Evolutionary conservation across 1,284 basidiomycete genomes (phyloP).

Genomic region (Exobasidium cylindrosporum): DNA sequence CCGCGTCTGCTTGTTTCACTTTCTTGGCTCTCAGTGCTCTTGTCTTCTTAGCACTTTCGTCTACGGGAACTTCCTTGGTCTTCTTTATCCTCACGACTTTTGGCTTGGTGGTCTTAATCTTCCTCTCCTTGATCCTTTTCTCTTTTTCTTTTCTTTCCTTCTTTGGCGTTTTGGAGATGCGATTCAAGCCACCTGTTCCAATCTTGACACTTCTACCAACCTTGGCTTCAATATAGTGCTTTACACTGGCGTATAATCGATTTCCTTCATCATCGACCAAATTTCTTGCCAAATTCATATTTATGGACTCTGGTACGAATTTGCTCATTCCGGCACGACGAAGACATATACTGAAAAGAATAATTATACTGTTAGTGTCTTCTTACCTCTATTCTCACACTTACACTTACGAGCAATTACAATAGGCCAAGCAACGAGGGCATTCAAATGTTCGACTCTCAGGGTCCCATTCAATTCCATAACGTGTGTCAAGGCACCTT

Average conservation of each 20-base stretch:
- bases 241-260: background rate
- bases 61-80: background rate
- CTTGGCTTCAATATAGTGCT: background rate
- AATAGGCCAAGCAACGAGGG: constrained; percentile 29
- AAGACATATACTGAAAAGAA: background rate
- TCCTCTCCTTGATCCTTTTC: background rate
- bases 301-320: background rate
- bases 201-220: background rate
- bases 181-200: background rate
- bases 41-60: no score
- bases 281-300: background rate
- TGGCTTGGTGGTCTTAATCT: background rate
- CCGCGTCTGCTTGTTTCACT: no score
- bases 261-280: background rate
- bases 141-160: background rate
- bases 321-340: background rate
- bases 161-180: background rate
- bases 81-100: background rate
- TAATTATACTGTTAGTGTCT: no score
- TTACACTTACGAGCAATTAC: constrained; percentile 26
- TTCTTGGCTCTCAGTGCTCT: no score
- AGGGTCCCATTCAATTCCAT: constrained; percentile 23
- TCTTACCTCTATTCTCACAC: no score
- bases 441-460: constrained; percentile 21
- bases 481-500: constrained; percentile 24